phyloP scores from a whole-genome alignment of 1,139 yeast genomes.

The Taphrina communis region DNA sequence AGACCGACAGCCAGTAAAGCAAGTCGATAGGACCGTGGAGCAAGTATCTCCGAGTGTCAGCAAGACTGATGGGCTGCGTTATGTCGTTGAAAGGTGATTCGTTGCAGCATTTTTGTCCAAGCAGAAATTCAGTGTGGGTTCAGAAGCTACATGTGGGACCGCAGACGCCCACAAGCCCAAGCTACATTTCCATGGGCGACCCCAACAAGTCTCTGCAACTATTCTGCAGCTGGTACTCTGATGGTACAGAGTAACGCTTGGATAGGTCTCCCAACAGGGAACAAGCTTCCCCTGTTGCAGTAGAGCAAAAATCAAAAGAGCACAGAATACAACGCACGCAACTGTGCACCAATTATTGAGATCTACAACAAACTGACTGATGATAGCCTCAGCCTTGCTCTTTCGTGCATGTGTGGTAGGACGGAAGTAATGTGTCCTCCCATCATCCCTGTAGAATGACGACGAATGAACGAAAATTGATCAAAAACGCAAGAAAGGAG shows the following conservation, averaged over 20 bases:
- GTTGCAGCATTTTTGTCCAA: not conserved
- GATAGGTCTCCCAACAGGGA: too few species aligned
- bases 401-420: not conserved
- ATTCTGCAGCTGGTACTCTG: not conserved
- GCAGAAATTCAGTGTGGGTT: constrained; percentile 1
- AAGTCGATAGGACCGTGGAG: too few species aligned
- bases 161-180: not conserved
- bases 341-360: not conserved
- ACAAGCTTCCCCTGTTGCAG: too few species aligned
- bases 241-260: too few species aligned
- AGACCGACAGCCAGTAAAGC: too few species aligned
- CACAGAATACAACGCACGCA: too few species aligned
- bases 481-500: not conserved
- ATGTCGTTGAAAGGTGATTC: not conserved
- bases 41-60: too few species aligned
- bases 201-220: not conserved
- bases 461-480: not conserved
- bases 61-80: not conserved
- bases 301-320: too few species aligned
- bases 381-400: not conserved
- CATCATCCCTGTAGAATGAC: not conserved
- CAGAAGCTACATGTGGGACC: not conserved
- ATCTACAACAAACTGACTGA: not conserved
- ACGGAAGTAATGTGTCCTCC: not conserved
- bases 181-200: too few species aligned